Base-by-base conservation (phyloP, 257 asterid genomes). In the Penstemon newberryi region DNA sequence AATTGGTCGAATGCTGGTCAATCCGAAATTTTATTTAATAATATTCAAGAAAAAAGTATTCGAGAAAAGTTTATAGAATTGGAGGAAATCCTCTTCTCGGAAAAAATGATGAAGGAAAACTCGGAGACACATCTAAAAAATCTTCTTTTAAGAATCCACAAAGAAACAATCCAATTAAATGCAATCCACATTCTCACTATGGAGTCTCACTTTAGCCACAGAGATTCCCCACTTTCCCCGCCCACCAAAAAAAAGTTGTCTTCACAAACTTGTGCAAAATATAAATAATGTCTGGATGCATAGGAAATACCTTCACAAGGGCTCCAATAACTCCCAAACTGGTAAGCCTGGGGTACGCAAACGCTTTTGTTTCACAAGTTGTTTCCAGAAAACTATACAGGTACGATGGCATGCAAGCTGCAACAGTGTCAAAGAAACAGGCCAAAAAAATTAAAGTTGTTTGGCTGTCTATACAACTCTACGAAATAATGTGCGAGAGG, bases 291-390 rank as follows among this genome's bases (percentile, higher is more conserved):
- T 60, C 36, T 2, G 33, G 9, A 3, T 37, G 50, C 38, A 25
- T 44, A 56, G 44, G 52, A 55, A 40, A 64, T 75, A 81, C 87
- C 87, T 79, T 79, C 74, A 79, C 73, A 41, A 82, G 77, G 63
- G 84, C 78, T 64, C 82, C 78, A 44, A 82, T 72, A 77, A 79
- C 79, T 56, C 82, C 82, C 64, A 79, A 52, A 67, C 78, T 67
- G 44, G 82, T 52, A 60, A 73, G 80, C 71, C 76, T 82, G 50
- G 79, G 58, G 60, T 60, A 65, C 65, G 79, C 84, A 56, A 73
- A 76, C 42, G 80, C 79, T 60, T 61, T 68, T 40, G 78, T 65
- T 50, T 66, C 62, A 73, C 72, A 70, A 50, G 51, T 69, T 54
- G 63, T 68, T 54, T 40, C 57, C 55, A 82, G 78, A 57, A 82